Conservation (phyloP, 2,329 filamentous ascomycete genomes). For the Pseudogymnoascus destructans region DNA sequence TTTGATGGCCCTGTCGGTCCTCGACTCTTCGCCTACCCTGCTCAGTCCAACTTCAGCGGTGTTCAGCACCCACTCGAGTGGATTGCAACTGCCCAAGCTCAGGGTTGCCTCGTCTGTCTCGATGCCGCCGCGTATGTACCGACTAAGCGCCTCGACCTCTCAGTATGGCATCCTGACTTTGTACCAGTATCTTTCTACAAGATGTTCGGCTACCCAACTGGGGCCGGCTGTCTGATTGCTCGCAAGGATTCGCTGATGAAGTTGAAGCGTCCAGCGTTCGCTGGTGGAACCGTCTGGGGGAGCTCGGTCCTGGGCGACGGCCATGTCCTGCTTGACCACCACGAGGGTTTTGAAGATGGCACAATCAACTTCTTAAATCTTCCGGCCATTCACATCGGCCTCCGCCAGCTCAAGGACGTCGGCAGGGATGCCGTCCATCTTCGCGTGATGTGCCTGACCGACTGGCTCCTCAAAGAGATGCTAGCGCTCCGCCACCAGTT, state of each 20-base stretch:
- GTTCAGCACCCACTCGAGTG: conserved; percentile 31
- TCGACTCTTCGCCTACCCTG: conserved; percentile 34
- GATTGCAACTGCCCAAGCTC: conserved; percentile 27
- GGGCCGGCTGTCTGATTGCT: conserved; percentile 30
- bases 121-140: conserved; percentile 32
- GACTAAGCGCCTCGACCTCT: conserved; percentile 27
- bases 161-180: conserved; percentile 28
- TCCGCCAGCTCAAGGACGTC: conserved; percentile 27
- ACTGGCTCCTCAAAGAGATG: conserved; percentile 27
- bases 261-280: conserved; percentile 30
- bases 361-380: conserved; percentile 31
- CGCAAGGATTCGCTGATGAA: conserved; percentile 24
- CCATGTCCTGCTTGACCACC: conserved; percentile 23
- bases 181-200: conserved; percentile 32
- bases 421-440: conserved; percentile 23
- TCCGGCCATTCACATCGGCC: conserved; percentile 28
- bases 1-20: conserved; percentile 2
- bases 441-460: conserved; percentile 29
- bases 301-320: conserved; percentile 25
- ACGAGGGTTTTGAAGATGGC: conserved; percentile 30
- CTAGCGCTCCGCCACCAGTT: conserved; percentile 24
- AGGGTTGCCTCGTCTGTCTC: conserved; percentile 31
- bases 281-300: conserved; percentile 29
- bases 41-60: conserved; percentile 34
- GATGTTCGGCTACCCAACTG: conserved; percentile 32